Evolutionary conservation across 495 filamentous ascomycete species (phyloP), one percentile per base, ranked within the genome.

Genomic region (Amorphotheca resinae): DNA sequence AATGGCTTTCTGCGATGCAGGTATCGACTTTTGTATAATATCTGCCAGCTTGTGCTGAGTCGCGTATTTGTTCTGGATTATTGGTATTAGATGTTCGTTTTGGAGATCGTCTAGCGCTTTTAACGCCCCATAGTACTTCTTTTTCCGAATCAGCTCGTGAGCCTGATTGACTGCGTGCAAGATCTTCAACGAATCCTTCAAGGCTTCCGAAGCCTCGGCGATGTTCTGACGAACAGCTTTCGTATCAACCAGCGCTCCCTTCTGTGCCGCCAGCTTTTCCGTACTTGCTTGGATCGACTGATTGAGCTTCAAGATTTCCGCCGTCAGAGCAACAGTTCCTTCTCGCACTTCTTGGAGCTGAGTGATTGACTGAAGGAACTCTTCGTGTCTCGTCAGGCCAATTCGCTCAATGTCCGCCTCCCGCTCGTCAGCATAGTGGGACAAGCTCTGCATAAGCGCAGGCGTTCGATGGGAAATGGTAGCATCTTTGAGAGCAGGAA

Each of bases 211-310:
- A n/a, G 87, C 84, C 54, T 96, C 89, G 45, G 91, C 83, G 44
- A 96, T 94, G 48, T 95, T 99, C 58, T 93, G 87, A n/a, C 87
- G 77, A 23, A 96, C 84, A 38, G 79, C 78, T 36, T 85, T 73
- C 5, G 87, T 94, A 49, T 95, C 85, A 17, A 96, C 93, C 17
- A 96, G 65, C 0, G 79, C 80, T 63, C 86, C 87, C 63, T 99
- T 99, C 63, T 95, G 91, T 59, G 82, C 86, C 0, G 87, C 89
- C 12, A 99, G 67, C 52, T 84, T 87, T 66, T 95, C 87, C 0
- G 89, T 96, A 55, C 85, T 94, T n/a, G 77, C 68, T 61, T 95
- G 93, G 34, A 96, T 95, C 14, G 86, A 88, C 54, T 93, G 82
- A 54, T 93, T 95, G 44, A 99, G 69, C 45, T 83, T 74, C 46